phyloP scores from a whole-genome alignment of 2,329 filamentous ascomycete genomes.

The Geoglossum cookeanum region DNA sequence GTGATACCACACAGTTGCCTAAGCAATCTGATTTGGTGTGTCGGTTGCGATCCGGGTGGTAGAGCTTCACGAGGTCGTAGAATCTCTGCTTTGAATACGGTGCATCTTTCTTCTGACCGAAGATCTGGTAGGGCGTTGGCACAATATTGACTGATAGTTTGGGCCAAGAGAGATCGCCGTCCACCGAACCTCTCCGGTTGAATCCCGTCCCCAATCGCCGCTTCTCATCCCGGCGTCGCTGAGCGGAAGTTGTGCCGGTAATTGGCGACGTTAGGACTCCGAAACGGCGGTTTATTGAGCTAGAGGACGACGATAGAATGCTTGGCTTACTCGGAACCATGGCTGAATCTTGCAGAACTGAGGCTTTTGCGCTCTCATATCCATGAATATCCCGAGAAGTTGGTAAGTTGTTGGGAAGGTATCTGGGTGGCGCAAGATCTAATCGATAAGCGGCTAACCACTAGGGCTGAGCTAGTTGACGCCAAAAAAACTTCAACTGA shows the following conservation, averaged over 20 bases:
- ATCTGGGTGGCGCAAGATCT: background rate
- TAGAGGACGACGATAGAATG: background rate
- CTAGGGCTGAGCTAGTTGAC: background rate
- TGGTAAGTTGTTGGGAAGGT: background rate
- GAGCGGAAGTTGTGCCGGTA: background rate
- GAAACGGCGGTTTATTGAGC: background rate
- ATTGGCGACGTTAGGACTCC: background rate
- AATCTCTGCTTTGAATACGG: conserved; percentile 70
- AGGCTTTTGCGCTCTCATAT: background rate
- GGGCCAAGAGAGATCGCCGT: conserved; percentile 18
- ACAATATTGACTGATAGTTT: conserved; percentile 19
- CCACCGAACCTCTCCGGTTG: background rate
- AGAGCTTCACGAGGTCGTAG: conserved; percentile 84
- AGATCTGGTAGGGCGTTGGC: conserved; percentile 82
- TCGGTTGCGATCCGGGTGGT: conserved; percentile 62
- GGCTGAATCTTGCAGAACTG: background rate
- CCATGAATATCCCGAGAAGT: background rate
- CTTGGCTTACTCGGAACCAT: background rate
- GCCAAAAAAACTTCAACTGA: background rate
- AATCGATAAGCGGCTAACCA: background rate
- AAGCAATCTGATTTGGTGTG: conserved; percentile 17
- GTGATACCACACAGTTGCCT: background rate
- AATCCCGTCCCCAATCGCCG: background rate
- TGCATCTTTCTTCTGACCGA: conserved; percentile 39
- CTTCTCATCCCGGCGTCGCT: background rate